Evolutionary conservation across 176 grass and related monocot species (phyloP), one percentile per base, ranked within the genome.

Genomic region (Bonia amplexicaulis): DNA sequence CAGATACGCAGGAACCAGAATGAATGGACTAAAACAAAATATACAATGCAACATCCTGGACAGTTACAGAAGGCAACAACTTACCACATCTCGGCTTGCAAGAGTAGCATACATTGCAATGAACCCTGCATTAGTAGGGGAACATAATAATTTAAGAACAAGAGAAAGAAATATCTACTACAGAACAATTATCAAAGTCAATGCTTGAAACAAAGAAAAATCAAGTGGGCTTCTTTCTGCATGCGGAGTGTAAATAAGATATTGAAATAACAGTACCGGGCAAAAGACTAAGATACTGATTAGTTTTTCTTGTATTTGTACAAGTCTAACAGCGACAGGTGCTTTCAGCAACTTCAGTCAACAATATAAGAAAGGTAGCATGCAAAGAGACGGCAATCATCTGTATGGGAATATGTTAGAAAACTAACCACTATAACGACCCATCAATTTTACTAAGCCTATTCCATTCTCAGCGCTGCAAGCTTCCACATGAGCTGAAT

Each of bases 81-180:
- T 82, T 90, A 99, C 96, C 91, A 99, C 96, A 88, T 99, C 96
- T 86, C 96, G 70, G 53, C 86, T 99, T 60, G 96, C 96, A 61
- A 99, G 91, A 73, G 96, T 99, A 61, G 96, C 96, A 91, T 91
- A 96, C 96, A 99, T 94, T 16, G 96, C 90, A 85, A 99, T 92
- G 66, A 99, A 99, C 19, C 96, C 96, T 99, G 90, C 66, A 82
- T 61, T 19, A 80, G 44, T 83, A 77, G 10, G 65, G 11, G 29
- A 71, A 47, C 8, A 76, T 61, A 60, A 75, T 39, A 78, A 25
- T 81, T 44, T 59, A 74, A 82, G 33, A 65, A 69, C 22, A 59
- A 78, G 27, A 82, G 1, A 58, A 51, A 14, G 17, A 25, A 71
- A 52, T 44, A 62, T 17, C 31, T 25, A n/a, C n/a, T 14, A 48